phyloP scores from a whole-genome alignment of 257 asterid species.

The Sherardia arvensis region DNA sequence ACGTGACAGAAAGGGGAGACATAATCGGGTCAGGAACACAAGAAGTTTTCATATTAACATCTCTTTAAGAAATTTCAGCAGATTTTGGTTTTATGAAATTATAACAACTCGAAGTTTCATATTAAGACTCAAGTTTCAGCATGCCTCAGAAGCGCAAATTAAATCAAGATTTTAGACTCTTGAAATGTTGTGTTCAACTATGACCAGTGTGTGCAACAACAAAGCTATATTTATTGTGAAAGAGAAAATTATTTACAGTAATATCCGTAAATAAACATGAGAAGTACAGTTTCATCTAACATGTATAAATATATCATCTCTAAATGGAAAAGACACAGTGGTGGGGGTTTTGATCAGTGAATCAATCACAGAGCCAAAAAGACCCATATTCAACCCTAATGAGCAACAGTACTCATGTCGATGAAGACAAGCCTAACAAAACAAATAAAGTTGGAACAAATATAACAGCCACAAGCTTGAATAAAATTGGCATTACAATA shows the following conservation, averaged over 20 bases:
- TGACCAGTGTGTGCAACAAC: neutral
- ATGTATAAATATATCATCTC: neutral
- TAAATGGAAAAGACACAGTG: neutral
- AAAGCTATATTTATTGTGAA: neutral
- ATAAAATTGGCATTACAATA: neutral
- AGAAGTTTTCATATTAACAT: too few relatives aligned
- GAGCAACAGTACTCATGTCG: neutral
- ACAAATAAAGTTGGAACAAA: neutral
- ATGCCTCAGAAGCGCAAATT: neutral
- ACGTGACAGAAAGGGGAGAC: neutral
- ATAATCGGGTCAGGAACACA: neutral
- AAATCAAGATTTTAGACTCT: neutral
- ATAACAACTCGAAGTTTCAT: neutral
- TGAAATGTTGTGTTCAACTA: too few relatives aligned
- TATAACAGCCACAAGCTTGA: neutral
- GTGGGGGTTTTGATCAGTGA: neutral
- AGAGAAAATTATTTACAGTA: neutral
- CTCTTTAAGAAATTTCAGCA: too few relatives aligned
- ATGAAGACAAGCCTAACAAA: neutral
- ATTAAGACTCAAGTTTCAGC: neutral
- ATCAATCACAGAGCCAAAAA: neutral
- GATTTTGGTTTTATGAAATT: neutral
- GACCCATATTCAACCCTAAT: neutral
- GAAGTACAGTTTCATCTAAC: too few relatives aligned
- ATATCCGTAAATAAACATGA: too few relatives aligned